These are phyloP conservation scores for Thalassiosira livingstoniorum DNA, from an alignment of 352 stramenopile genomes.

Conservation along the genomic window DNA sequence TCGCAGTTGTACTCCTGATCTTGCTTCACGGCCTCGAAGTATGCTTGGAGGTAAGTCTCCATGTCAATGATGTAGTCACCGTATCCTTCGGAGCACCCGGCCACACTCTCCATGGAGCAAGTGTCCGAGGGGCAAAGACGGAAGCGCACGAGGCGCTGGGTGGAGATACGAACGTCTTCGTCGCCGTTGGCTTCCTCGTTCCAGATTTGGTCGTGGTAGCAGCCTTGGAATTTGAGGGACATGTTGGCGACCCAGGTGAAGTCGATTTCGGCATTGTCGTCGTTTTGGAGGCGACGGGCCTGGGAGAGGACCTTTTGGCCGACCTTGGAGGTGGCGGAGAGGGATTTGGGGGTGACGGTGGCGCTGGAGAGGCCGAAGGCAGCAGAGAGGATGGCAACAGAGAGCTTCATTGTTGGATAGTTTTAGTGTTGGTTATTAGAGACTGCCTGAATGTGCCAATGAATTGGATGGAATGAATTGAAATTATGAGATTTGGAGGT, in stretches of 20 bases:
- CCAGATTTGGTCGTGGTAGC: conserved; percentile 44
- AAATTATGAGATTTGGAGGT: too few species aligned
- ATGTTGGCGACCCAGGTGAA: conserved; percentile 64
- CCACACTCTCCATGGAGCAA: conserved; percentile 36
- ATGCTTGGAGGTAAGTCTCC: conserved; percentile 58
- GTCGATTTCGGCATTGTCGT: conserved; percentile 26
- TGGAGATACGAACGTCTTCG: conserved; percentile 58
- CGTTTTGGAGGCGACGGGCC: conserved; percentile 54
- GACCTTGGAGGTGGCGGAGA: conserved; percentile 35
- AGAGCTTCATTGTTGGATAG: conserved; percentile 40
- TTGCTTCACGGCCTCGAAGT: conserved; percentile 35
- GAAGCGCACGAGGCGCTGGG: conserved; percentile 45
- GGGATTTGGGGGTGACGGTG: neutral
- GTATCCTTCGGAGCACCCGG: conserved; percentile 58
- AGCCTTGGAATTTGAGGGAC: conserved; percentile 67
- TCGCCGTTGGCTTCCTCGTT: conserved; percentile 47
- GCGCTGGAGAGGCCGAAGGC: conserved; percentile 21
- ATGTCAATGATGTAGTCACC: conserved; percentile 70
- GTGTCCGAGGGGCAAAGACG: conserved; percentile 55
- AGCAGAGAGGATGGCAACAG: conserved; percentile 15
- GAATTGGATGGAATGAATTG: neutral
- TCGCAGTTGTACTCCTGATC: conserved; percentile 56
- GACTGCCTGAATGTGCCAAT: too few species aligned
- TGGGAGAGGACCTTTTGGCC: conserved; percentile 56
- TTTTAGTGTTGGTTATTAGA: too few species aligned